phyloP scores from a whole-genome alignment of 495 filamentous ascomycete genomes.

The Hypoxylon subgilvum region DNA sequence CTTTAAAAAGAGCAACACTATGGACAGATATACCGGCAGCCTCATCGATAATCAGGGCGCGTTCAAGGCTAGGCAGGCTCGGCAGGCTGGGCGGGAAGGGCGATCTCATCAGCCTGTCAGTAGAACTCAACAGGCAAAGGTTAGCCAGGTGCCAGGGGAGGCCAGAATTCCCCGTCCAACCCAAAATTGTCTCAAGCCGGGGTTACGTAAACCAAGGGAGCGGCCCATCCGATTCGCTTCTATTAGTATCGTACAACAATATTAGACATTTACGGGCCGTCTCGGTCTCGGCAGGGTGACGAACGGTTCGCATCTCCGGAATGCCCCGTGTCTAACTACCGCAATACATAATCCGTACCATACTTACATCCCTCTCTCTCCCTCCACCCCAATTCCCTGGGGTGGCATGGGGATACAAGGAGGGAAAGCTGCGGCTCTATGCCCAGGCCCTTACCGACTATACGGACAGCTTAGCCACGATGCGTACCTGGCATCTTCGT shows the following conservation, averaged over 20 bases:
- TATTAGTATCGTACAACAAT: neutral
- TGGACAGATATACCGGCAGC: conserved; percentile 17
- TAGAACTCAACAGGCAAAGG: no score
- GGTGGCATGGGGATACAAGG: neutral
- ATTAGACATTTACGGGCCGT: conserved; percentile 22
- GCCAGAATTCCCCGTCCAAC: conserved; percentile 15
- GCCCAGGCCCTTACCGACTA: conserved; percentile 3
- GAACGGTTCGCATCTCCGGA: conserved; percentile 18
- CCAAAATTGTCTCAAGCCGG: conserved; percentile 25
- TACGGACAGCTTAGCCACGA: conserved; percentile 10
- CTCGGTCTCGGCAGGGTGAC: conserved; percentile 37
- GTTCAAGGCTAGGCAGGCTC: conserved; percentile 4
- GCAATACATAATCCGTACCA: no score
- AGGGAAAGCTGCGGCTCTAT: conserved; percentile 11
- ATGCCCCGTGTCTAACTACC: conserved; percentile 17
- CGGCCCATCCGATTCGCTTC: conserved; percentile 33
- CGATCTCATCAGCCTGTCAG: conserved; percentile 17
- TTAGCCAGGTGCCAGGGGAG: no score
- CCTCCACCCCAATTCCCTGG: neutral
- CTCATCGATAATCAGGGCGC: conserved; percentile 10
- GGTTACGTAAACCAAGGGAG: conserved; percentile 21
- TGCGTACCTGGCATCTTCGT: conserved; percentile 20
- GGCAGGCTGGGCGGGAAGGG: conserved; percentile 9
- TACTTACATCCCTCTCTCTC: neutral
- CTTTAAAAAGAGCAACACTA: conserved; percentile 5